phyloP scores from a whole-genome alignment of 345 rosid genomes.

The Reutealis trisperma region DNA sequence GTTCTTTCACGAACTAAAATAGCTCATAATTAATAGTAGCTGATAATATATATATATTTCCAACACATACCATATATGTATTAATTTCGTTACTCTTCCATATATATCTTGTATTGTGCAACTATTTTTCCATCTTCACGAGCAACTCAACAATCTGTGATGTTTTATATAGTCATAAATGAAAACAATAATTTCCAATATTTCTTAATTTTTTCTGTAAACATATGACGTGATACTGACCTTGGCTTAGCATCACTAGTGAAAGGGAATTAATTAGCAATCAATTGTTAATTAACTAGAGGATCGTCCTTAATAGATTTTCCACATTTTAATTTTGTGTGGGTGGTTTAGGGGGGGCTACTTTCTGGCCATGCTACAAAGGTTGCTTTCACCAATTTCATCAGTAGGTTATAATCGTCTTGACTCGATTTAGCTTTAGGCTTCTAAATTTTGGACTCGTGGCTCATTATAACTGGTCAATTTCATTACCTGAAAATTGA shows the following conservation, averaged over 20 bases:
- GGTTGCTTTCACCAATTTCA: conserved; percentile 19
- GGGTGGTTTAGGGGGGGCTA: conserved; percentile 17
- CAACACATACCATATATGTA: no score
- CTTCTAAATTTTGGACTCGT: background rate
- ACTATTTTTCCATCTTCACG: no score
- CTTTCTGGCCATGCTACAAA: conserved; percentile 2
- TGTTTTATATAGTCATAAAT: no score
- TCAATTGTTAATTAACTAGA: background rate
- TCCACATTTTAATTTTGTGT: background rate
- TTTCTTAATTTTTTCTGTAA: no score
- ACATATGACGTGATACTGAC: conserved; percentile 23
- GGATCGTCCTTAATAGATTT: background rate
- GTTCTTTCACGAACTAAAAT: no score
- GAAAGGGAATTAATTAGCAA: background rate
- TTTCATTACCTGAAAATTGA: background rate
- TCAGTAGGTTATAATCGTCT: conserved; percentile 6
- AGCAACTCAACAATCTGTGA: no score
- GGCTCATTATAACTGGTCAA: background rate
- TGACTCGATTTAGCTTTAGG: conserved; percentile 13
- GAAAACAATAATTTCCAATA: no score
- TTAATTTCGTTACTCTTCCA: no score
- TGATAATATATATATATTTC: no score
- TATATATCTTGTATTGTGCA: no score
- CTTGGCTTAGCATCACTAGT: conserved; percentile 11
- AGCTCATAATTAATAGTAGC: no score